Conservation (phyloP, 805 yeast species). For the Clavispora asparagi region DNA sequence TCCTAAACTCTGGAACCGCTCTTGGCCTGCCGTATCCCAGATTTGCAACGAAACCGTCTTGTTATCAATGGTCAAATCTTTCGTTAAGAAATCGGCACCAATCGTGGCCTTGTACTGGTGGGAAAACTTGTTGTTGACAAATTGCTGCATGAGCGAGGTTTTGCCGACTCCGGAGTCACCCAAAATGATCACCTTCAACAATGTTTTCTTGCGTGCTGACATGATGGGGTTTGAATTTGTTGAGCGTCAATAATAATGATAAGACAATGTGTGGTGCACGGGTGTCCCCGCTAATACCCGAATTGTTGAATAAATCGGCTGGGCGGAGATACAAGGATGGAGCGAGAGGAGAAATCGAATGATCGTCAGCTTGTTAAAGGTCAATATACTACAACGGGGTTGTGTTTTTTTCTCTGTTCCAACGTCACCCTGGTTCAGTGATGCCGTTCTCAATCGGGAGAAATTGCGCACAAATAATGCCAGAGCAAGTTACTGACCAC, state of each 20-base stretch:
- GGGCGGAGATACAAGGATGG: too few relatives aligned
- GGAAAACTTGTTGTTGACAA: slow-evolving; percentile 88
- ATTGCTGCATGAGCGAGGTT: slow-evolving; percentile 95
- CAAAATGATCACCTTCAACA: slow-evolving; percentile 80
- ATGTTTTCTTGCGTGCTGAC: slow-evolving; percentile 68
- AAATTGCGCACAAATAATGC: too few relatives aligned
- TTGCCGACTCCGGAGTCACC: slow-evolving; percentile 99
- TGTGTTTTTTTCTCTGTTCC: too few relatives aligned
- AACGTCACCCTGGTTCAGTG: too few relatives aligned
- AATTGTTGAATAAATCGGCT: not conserved
- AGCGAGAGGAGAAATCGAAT: too few relatives aligned
- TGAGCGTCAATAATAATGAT: not conserved
- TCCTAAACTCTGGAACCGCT: slow-evolving; percentile 92
- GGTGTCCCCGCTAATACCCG: not conserved
- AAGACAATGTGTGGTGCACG: slow-evolving; percentile 1
- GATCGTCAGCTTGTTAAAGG: too few relatives aligned
- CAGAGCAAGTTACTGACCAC: too few relatives aligned
- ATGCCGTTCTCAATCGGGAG: too few relatives aligned
- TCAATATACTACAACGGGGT: too few relatives aligned
- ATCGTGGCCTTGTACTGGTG: slow-evolving; percentile 97
- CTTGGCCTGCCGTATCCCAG: slow-evolving; percentile 48
- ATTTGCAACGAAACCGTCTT: slow-evolving; percentile 77
- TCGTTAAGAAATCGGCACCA: slow-evolving; percentile 95
- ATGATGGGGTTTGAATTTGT: slow-evolving; percentile 15
- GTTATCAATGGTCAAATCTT: slow-evolving; percentile 82